These are phyloP conservation scores for Phaeosphaeriaceae sp. DNA, from an alignment of 2,329 filamentous ascomycete genomes.

Conservation along the genomic window DNA sequence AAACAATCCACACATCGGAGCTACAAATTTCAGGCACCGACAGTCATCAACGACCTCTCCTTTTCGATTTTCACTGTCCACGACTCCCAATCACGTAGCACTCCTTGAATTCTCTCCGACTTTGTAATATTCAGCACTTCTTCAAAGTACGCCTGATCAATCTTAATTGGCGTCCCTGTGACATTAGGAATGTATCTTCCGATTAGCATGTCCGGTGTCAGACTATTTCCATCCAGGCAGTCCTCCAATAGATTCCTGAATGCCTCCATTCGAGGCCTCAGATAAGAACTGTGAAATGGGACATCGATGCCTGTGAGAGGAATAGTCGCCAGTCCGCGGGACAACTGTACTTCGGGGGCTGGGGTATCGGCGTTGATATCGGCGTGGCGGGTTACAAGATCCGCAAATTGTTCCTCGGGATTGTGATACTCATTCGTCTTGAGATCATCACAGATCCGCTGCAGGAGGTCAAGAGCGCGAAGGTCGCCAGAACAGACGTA, in stretches of 20 bases:
- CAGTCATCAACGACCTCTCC: too few species aligned
- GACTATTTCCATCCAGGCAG: conserved; percentile 13
- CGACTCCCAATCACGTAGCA: too few species aligned
- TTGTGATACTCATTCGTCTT: not conserved
- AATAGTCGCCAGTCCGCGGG: conserved; percentile 34
- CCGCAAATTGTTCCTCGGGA: not conserved
- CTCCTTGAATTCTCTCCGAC: too few species aligned
- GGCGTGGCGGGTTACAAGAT: conserved; percentile 7
- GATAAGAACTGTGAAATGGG: conserved; percentile 40
- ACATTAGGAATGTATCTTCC: conserved; percentile 27
- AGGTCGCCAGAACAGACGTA: conserved; percentile 47
- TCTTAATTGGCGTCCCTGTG: conserved; percentile 22
- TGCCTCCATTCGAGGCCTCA: conserved; percentile 21
- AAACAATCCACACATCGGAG: too few species aligned
- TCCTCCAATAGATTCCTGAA: conserved; percentile 29
- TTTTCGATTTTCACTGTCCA: too few species aligned
- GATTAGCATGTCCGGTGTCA: conserved; percentile 20
- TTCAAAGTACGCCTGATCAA: not conserved
- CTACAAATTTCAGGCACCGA: too few species aligned
- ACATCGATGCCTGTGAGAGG: conserved; percentile 44
- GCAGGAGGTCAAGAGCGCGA: conserved; percentile 16
- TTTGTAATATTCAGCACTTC: too few species aligned
- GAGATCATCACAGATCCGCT: conserved; percentile 16
- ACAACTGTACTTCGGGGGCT: not conserved
- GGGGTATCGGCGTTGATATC: not conserved